Evolutionary conservation across 1,139 yeast species (phyloP), one percentile per base, ranked within the genome.

Genomic region (Geotrichum reessii): DNA sequence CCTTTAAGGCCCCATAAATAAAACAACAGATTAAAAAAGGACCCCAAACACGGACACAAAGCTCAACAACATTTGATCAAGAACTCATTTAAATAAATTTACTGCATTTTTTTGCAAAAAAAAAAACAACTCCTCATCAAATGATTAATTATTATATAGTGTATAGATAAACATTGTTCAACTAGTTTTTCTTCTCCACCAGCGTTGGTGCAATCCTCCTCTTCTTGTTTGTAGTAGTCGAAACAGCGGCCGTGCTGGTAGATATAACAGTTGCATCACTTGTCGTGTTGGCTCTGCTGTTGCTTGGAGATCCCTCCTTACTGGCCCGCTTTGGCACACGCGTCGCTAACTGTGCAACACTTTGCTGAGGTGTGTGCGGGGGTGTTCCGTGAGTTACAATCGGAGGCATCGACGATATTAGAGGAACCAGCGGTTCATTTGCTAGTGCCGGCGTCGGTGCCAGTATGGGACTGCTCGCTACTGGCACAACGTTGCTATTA

Each of bases 151-250:
- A 52, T 22, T 46, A 22, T 31, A 21, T 33, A 28, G 31, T 44
- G 19, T 9, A 27, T 21, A 52, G 24, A 52, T 14, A 46, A n/a
- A 46, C 25, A 46, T 19, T 8, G 24, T 48, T 24, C 7, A 33
- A 21, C 48, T 52, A 50, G 21, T 53, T 37, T 12, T 27, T 48
- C 24, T 57, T 53, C 24, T 57, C 59, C 1, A 79, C 69, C 52
- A 78, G 66, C 2, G 80, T 79, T 7, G 84, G 83, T 0, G 77
- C 73, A 3, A 80, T 71, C 58, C 82, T 69, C 57, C 80, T 74
- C 64, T 78, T 78, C 58, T 76, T 74, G 62, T 74, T 76, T 33
- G 63, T 57, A 17, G 8, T 42, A 14, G 17, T 21, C n/a, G 54
- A 11, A 22, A 49, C 37, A 25, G 49, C 27, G 25, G 49, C 19